Base-by-base conservation (phyloP, 179 eudicot genomes). In the Gypsophila paniculata region DNA sequence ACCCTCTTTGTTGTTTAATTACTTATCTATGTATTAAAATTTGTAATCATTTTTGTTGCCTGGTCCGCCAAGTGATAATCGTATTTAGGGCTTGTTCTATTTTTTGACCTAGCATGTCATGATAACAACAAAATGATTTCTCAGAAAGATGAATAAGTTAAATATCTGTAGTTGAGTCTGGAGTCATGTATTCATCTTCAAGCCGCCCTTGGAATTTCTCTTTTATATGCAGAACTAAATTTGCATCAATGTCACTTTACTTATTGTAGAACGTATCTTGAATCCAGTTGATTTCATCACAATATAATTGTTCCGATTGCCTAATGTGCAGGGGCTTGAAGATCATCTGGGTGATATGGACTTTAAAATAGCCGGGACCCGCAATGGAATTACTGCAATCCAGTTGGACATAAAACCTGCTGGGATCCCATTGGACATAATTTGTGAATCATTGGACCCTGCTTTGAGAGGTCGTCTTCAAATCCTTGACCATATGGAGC, bases 291-390 rank as follows among this genome's bases (percentile, higher is more conserved):
- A 69, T 3, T 54, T 57, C 22, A 14, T 48, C 12, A 22, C 23
- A 69, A 64, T 65, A 1, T 62, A 48, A 65, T 38, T 8, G 23
- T 55, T 26, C 61, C 21, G 34, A 13, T 68, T 5, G 25, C 75
- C 53, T 23, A 63, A 38, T 15, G 2, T 75, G 51, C 69, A 94
- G 99, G 99, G 99, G 53, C 82, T 94, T 72, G 99, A 94, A 86
- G 97, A 94, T 87, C 99, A 94, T 83, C 81, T 94, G 21, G 99
- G 97, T 70, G 99, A 94, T 75, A 94, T 94, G 97, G 99, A 94
- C 86, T 94, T 91, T 65, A 94, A 94, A 82, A 86, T 94, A 82
- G 89, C 99, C 22, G 97, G 99, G 39, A 94, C 99, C 59, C 87
- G 96, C 21, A 86, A 89, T 76, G 97, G 99, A 75, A 72, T 94